Evolutionary conservation across 2,329 filamentous ascomycete species (phyloP).

Genomic region (Camillea tinctor): DNA sequence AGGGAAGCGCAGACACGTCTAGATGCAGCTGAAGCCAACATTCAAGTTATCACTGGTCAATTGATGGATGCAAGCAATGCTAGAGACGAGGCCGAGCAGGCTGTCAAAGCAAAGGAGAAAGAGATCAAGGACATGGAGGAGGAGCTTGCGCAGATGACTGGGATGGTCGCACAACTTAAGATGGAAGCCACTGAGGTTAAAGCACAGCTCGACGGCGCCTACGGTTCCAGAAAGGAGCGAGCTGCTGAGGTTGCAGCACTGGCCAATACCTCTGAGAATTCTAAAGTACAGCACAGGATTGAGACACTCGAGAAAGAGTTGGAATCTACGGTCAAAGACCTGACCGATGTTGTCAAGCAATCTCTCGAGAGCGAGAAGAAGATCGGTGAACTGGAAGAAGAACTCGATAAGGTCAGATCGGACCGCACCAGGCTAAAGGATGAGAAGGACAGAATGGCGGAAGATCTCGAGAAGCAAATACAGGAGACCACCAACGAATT

Average conservation of each 20-base stretch:
- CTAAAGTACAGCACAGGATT: conserved; percentile 39
- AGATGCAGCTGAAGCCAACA: conserved; percentile 37
- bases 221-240: conserved; percentile 58
- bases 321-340: conserved; percentile 41
- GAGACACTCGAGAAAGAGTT: conserved; percentile 66
- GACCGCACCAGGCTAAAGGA: conserved; percentile 26
- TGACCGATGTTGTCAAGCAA: conserved; percentile 33
- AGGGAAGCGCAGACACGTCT: conserved; percentile 39
- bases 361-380: conserved; percentile 35
- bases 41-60: conserved; percentile 38
- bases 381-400: conserved; percentile 31
- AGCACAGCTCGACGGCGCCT: conserved; percentile 61
- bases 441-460: conserved; percentile 24
- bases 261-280: conserved; percentile 44
- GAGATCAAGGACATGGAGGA: conserved; percentile 42
- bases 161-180: conserved; percentile 58
- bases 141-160: conserved; percentile 39
- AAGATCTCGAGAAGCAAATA: conserved; percentile 28
- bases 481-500: conserved; percentile 24
- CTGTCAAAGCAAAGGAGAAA: conserved; percentile 34
- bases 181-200: conserved; percentile 60
- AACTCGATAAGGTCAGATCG: conserved; percentile 30
- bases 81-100: conserved; percentile 29
- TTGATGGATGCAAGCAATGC: conserved; percentile 34
- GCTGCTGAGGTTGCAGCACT: conserved; percentile 56